A percentile compares a stretch with the other conserved stretches of the same genome.
Conservation (phyloP, 805 yeast genomes). For the Candida easanensis region DNA sequence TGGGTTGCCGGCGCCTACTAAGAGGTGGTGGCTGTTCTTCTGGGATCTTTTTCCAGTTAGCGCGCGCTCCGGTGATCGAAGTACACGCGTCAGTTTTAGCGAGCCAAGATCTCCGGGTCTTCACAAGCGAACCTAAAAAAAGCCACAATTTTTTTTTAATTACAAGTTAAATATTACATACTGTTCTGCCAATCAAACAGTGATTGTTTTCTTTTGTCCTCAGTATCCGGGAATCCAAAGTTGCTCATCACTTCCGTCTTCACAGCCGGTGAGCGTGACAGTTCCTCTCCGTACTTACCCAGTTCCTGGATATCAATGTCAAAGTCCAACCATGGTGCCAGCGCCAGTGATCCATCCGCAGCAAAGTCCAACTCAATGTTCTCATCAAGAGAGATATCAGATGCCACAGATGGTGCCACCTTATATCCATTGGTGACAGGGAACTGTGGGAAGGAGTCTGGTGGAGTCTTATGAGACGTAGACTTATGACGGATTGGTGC, state of each 20-base stretch:
- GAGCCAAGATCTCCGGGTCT: too few relatives aligned
- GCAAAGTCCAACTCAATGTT: conserved; percentile 52
- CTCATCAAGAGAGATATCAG: conserved; percentile 15
- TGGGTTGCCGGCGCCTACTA: not conserved
- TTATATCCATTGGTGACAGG: conserved; percentile 4
- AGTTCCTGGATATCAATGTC: conserved; percentile 29
- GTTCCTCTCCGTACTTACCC: conserved; percentile 12
- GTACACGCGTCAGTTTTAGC: too few relatives aligned
- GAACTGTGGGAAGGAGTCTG: conserved; percentile 6
- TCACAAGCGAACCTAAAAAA: too few relatives aligned
- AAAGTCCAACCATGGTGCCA: conserved; percentile 61
- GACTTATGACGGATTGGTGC: conserved; percentile 5
- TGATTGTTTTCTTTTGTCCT: conserved; percentile 9
- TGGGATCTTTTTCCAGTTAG: too few relatives aligned
- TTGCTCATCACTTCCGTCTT: conserved; percentile 1
- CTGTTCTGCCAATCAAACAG: conserved; percentile 28
- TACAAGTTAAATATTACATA: too few relatives aligned
- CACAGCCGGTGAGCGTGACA: not conserved
- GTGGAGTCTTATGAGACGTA: conserved; percentile 12
- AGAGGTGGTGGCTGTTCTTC: not conserved
- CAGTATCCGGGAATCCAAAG: not conserved
- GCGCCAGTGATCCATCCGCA: conserved; percentile 79
- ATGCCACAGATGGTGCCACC: conserved; percentile 10
- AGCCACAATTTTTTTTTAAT: too few relatives aligned
- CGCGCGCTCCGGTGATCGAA: too few relatives aligned